A percentile compares a stretch with the other conserved stretches of the same genome.
phyloP scores from a whole-genome alignment of 768 basidiomycete genomes.

The Rickenella mellea region DNA sequence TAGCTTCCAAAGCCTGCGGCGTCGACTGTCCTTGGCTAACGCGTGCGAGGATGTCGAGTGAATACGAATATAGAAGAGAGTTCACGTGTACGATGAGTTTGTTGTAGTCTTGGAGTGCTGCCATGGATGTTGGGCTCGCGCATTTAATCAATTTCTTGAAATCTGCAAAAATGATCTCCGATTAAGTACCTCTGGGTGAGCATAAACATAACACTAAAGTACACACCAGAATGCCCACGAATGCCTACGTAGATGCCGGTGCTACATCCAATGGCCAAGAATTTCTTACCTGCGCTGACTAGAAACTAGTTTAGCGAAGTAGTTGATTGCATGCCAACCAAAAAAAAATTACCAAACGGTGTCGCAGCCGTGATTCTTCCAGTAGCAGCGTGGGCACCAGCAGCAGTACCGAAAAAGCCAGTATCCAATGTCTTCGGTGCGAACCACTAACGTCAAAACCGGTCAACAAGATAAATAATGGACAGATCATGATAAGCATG shows the following conservation, averaged over 20 bases:
- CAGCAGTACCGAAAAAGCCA: conserved; percentile 45
- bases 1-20: conserved; percentile 37
- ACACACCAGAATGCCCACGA: conserved; percentile 45
- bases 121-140: conserved; percentile 41
- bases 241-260: conserved; percentile 63
- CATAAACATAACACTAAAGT: neutral
- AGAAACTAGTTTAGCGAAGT: conserved; percentile 4
- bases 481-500: neutral
- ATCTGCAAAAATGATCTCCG: neutral
- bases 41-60: conserved; percentile 59
- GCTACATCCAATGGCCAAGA: conserved; percentile 55
- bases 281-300: conserved; percentile 44
- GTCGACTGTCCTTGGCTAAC: conserved; percentile 42
- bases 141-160: conserved; percentile 49
- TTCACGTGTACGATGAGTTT: conserved; percentile 62
- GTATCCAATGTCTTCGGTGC: conserved; percentile 50
- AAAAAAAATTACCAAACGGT: conserved; percentile 45
- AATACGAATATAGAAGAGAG: conserved; percentile 50
- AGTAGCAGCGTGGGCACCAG: conserved; percentile 26
- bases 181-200: neutral
- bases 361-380: conserved; percentile 54
- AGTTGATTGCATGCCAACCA: neutral
- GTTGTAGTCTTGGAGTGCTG: conserved; percentile 50
- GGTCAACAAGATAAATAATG: neutral
- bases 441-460: conserved; percentile 44